Base-by-base conservation (phyloP, 345 rosid species). In the Anastatica hierochuntica region DNA sequence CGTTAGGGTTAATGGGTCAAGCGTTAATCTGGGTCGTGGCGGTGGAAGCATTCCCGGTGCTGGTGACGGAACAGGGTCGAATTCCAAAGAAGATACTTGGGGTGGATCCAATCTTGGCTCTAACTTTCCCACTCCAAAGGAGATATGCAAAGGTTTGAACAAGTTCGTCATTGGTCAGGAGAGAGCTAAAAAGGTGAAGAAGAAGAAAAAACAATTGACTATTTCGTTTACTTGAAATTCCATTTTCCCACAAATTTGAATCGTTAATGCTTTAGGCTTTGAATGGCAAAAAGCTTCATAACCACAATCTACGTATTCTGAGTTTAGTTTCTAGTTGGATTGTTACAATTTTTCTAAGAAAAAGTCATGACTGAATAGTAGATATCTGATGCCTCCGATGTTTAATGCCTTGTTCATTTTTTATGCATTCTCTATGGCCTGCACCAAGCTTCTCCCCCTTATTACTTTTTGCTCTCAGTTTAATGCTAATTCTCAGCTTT, bases 91-190 rank as follows among this genome's bases (percentile, higher is more conserved):
- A 15, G 99, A 71, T 29, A 60, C 56, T 40, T 94, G 94, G 97
- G 99, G 99, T 31, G 97, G 97, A 41, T 85, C 97, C 11, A 85
- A 82, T 71, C 73, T 87, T 77, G 99, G 97, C 48, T 58, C 71
- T 57, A 76, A 74, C 59, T 94, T 94, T 39, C 99, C 97, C 0
- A 94, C 97, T 2, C 99, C 99, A 1, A 94, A 88, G 68, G 95
- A 88, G 74, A 94, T 94, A 14, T 88, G 97, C 45, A 82, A 79
- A 72, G 97, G 90, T 38, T 71, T 94, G 48, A 83, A 88, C 65
- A 88, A 80, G 77, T 94, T 88, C 56, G 99, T 94, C 14, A 94
- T 94, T 75, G 99, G 99, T 45, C 99, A 94, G 67, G 95, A 84
- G 14, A 83, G 80, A 60, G 97, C 97, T 2, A 88, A 94, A 70